phyloP scores from a whole-genome alignment of 305 asterid genomes.

The Striga hermonthica region DNA sequence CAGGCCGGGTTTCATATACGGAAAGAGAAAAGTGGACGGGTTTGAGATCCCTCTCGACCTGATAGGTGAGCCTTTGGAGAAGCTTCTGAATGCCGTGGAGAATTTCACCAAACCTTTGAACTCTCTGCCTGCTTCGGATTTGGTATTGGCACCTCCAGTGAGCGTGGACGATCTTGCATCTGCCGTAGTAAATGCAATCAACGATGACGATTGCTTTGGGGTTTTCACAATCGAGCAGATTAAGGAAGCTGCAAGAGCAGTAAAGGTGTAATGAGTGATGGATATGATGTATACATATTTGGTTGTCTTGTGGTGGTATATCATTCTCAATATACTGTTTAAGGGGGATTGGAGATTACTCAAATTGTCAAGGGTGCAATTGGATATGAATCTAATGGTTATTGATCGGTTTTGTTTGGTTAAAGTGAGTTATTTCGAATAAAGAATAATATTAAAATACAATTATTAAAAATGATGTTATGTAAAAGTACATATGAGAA shows the following conservation, averaged over 20 bases:
- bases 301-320: too few species aligned
- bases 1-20: constrained; percentile 89
- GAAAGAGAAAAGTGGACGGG: constrained; percentile 80
- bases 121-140: constrained; percentile 87
- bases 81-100: constrained; percentile 51
- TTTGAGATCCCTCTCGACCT: constrained; percentile 85
- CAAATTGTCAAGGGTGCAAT: too few species aligned
- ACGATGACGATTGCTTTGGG: constrained; percentile 77
- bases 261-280: constrained; percentile 22
- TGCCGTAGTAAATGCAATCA: constrained; percentile 71
- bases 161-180: constrained; percentile 81
- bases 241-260: constrained; percentile 79
- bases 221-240: constrained; percentile 86
- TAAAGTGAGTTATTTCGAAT: too few species aligned
- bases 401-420: too few species aligned
- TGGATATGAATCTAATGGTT: too few species aligned
- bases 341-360: too few species aligned
- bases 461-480: too few species aligned
- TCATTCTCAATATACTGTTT: too few species aligned
- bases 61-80: constrained; percentile 82
- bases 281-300: too few species aligned
- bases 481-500: too few species aligned
- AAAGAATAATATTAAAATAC: too few species aligned
- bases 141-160: constrained; percentile 82
- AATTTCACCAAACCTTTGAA: constrained; percentile 69